phyloP scores from a whole-genome alignment of 2,329 filamentous ascomycete species.

The Immersiporthe knoxdaviesiana region DNA sequence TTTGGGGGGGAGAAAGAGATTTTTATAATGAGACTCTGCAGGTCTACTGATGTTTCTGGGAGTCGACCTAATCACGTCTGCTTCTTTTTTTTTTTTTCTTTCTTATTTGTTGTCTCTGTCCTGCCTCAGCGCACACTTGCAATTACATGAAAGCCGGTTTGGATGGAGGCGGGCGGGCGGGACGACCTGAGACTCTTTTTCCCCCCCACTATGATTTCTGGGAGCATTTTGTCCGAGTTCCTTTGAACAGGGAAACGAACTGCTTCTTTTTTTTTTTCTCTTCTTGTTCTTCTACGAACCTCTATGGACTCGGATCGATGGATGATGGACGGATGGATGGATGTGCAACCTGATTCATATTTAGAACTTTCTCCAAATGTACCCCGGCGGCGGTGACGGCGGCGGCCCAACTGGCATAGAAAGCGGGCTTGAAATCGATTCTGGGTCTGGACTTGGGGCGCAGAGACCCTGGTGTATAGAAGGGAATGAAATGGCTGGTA shows the following conservation, averaged over 20 bases:
- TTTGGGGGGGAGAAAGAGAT: constrained; percentile 15
- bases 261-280: constrained; percentile 1
- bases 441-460: not conserved
- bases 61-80: constrained; percentile 24
- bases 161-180: not conserved
- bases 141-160: constrained; percentile 19
- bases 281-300: constrained; percentile 8
- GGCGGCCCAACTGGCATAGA: constrained; percentile 20
- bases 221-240: not conserved
- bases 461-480: not conserved
- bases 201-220: constrained; percentile 6
- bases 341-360: constrained; percentile 20
- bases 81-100: constrained; percentile 24
- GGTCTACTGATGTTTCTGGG: constrained; percentile 12
- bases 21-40: constrained; percentile 22
- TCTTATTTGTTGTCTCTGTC: constrained; percentile 7
- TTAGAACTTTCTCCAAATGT: constrained; percentile 17
- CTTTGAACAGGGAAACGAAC: not conserved
- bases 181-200: constrained; percentile 14
- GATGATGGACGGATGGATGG: constrained; percentile 12
- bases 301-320: constrained; percentile 19
- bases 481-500: constrained; percentile 1
- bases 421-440: constrained; percentile 15
- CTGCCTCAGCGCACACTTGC: constrained; percentile 1
- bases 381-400: not conserved